Evolutionary conservation across 257 asterid genomes (phyloP), one percentile per base, ranked within the genome.

Genomic region (Craterostigma plantagineum): DNA sequence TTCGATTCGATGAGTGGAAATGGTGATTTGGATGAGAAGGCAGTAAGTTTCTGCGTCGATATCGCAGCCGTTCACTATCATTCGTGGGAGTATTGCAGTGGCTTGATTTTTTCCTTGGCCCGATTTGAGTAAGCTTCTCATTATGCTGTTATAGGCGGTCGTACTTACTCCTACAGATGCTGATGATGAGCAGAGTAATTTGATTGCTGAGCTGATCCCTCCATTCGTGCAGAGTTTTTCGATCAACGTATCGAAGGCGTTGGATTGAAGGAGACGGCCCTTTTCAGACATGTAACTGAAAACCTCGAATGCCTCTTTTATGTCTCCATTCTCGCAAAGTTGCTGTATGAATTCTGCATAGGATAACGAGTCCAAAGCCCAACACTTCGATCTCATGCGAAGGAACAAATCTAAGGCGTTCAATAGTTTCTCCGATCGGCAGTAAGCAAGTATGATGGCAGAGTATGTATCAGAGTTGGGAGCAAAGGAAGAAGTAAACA

Each of bases 381-480:
- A 65, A 47, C 23, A 13, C 35, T 63, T 67, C 0, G 50, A 52
- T 53, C 63, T 54, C 44, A 81, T 63, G 33, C 49, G 61, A 14
- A 18, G 16, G 54, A 70, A 77, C 44, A 85, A 48, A 48, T 51
- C 50, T 33, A 77, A 56, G 48, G 92, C 94, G 45, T 54, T 43
- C 40, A 18, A 66, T 18, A 49, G 23, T 14, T 65, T 60, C 18
- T 75, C 78, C 47, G 34, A 38, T 60, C 46, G 68, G 71, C 87
- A 75, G 56, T 71, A 55, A 35, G 92, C 86, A 36, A 67, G 52
- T 17, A 81, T 50, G 51, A 85, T 66, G 63, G 96, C 69, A 44
- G 91, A 75, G 64, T 58, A 81, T 35, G 83, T 71, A 53, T 52
- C 45, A 34, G 78, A 57, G 46, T 74, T 64, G 0, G 75, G 82